Evolutionary conservation across 1,284 basidiomycete genomes (phyloP).

Genomic region (Cutaneotrichosporon spelunceum): DNA sequence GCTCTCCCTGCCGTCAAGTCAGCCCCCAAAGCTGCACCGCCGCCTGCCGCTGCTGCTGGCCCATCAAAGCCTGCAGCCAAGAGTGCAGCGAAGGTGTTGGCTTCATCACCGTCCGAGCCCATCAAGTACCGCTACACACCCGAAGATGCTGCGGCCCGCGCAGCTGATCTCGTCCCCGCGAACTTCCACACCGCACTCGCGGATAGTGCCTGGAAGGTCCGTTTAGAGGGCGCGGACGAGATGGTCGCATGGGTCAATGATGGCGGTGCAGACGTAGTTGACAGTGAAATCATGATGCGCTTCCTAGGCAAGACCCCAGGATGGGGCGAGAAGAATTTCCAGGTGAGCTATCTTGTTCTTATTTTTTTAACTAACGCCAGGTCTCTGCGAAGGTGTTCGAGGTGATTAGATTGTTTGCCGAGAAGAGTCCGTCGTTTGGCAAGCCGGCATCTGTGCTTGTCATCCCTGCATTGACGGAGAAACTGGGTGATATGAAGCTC

Average conservation of each 20-base stretch:
- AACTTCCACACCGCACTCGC: conserved; percentile 69
- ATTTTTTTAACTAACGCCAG: conserved; percentile 51
- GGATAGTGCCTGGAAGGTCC: conserved; percentile 89
- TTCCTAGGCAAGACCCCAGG: conserved; percentile 85
- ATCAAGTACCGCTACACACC: conserved; percentile 88
- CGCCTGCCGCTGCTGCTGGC: conserved; percentile 36
- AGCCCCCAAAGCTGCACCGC: conserved; percentile 23
- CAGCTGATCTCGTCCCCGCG: conserved; percentile 69
- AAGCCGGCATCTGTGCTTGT: conserved; percentile 79
- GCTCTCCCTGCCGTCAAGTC: conserved; percentile 22
- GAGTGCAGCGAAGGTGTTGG: conserved; percentile 57
- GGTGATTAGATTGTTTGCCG: conserved; percentile 70
- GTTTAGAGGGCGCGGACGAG: conserved; percentile 81
- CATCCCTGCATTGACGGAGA: conserved; percentile 84
- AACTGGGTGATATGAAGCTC: conserved; percentile 92
- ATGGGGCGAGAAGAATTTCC: conserved; percentile 98
- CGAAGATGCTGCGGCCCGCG: conserved; percentile 86
- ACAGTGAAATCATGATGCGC: conserved; percentile 87
- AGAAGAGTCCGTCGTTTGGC: conserved; percentile 76
- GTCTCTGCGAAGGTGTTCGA: conserved; percentile 83
- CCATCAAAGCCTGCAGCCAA: conserved; percentile 40
- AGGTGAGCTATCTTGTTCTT: conserved; percentile 57
- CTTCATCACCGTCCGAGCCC: conserved; percentile 61
- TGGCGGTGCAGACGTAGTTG: conserved; percentile 62
- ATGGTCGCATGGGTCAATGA: conserved; percentile 77